Conservation (phyloP, 2,329 filamentous ascomycete species). For the Epichloe scottii region DNA sequence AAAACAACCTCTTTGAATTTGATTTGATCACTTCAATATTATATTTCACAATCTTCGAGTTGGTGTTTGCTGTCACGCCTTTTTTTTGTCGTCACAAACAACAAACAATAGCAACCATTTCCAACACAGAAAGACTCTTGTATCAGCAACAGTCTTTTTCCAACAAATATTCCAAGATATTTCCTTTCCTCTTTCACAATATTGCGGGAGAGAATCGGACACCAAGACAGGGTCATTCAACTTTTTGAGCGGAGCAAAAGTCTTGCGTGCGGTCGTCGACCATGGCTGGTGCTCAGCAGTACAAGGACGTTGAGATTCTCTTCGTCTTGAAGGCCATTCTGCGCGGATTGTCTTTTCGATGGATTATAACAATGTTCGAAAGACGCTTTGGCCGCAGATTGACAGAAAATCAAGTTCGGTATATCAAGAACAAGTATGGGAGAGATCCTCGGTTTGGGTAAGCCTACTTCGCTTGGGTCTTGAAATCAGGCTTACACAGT, state of each 20-base stretch:
- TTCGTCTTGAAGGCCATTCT: slow-evolving; percentile 21
- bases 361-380: slow-evolving; percentile 17
- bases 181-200: too few species aligned
- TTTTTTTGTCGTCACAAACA: background rate
- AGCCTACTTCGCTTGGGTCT: slow-evolving; percentile 4
- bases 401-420: slow-evolving; percentile 24
- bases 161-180: too few species aligned
- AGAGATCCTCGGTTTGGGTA: slow-evolving; percentile 27
- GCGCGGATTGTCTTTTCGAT: slow-evolving; percentile 11
- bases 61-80: background rate
- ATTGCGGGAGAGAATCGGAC: too few species aligned
- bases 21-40: background rate
- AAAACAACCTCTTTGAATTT: background rate
- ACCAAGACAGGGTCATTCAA: too few species aligned
- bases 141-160: too few species aligned
- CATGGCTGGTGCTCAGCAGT: slow-evolving; percentile 24
- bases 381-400: slow-evolving; percentile 17
- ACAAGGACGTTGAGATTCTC: slow-evolving; percentile 21
- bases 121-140: too few species aligned
- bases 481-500: background rate
- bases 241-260: too few species aligned
- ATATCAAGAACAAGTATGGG: slow-evolving; percentile 29
- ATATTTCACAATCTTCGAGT: background rate
- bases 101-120: background rate
- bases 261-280: background rate